These are phyloP conservation scores for Penicillium flavigenum DNA, from an alignment of 495 filamentous ascomycete genomes.

Conservation along the genomic window DNA sequence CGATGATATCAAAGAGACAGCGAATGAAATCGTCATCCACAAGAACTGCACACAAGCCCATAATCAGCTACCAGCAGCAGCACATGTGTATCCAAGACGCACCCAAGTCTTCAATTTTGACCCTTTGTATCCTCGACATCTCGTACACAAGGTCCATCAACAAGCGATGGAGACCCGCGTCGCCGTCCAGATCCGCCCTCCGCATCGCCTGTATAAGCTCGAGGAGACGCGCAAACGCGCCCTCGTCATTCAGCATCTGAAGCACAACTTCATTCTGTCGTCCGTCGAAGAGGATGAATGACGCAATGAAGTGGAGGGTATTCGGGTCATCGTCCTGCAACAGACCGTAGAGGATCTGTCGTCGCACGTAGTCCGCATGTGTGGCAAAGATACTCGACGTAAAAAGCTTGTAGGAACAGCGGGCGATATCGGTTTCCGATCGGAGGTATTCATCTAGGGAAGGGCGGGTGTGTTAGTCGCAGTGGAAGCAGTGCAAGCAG, in stretches of 20 bases:
- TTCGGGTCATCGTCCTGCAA: slow-evolving; percentile 84
- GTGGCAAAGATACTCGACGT: slow-evolving; percentile 69
- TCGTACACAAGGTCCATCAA: slow-evolving; percentile 91
- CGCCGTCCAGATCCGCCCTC: slow-evolving; percentile 62
- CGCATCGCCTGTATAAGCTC: slow-evolving; percentile 71
- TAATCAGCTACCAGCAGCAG: slow-evolving; percentile 1
- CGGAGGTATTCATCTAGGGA: slow-evolving; percentile 69
- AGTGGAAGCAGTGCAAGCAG: not conserved
- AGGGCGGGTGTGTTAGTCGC: not conserved
- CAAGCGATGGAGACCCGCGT: slow-evolving; percentile 69
- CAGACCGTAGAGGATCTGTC: slow-evolving; percentile 87
- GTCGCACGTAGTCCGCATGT: slow-evolving; percentile 84
- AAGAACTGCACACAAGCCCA: slow-evolving; percentile 37
- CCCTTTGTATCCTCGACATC: slow-evolving; percentile 88
- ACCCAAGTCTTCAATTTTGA: slow-evolving; percentile 76
- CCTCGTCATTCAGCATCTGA: slow-evolving; percentile 82
- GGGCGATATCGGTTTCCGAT: slow-evolving; percentile 82
- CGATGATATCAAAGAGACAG: slow-evolving; percentile 85
- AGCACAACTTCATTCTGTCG: slow-evolving; percentile 74
- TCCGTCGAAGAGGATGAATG: slow-evolving; percentile 90
- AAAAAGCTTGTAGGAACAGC: slow-evolving; percentile 78
- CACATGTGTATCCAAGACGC: slow-evolving; percentile 29
- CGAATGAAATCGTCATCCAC: slow-evolving; percentile 84
- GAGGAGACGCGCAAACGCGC: slow-evolving; percentile 76
- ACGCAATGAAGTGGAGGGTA: slow-evolving; percentile 77